Evolutionary conservation across 2,329 filamentous ascomycete species (phyloP).

Genomic region (Paramyrothecium sp.): DNA sequence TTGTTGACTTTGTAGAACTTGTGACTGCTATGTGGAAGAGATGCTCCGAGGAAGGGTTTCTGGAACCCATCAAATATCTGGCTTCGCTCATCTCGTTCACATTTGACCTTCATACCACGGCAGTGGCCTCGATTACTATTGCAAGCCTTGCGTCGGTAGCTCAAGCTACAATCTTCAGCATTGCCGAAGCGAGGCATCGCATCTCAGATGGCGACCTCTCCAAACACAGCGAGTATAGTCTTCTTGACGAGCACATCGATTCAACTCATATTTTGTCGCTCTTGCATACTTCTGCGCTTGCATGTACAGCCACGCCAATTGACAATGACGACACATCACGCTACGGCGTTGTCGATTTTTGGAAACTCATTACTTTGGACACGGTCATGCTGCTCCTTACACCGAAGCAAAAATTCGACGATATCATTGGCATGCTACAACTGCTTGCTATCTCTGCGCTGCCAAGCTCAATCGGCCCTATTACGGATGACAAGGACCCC

Average conservation of each 20-base stretch:
- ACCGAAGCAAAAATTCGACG: slow-evolving; percentile 60
- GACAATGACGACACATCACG: slow-evolving; percentile 26
- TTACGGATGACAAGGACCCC: slow-evolving; percentile 44
- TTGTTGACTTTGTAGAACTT: slow-evolving; percentile 62
- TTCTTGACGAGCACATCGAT: slow-evolving; percentile 56
- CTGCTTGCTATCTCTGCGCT: slow-evolving; percentile 67
- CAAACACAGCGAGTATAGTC: slow-evolving; percentile 32
- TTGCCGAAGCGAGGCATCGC: slow-evolving; percentile 57
- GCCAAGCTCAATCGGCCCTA: slow-evolving; percentile 63
- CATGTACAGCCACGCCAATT: slow-evolving; percentile 45
- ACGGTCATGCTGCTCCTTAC: slow-evolving; percentile 67
- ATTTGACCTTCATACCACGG: slow-evolving; percentile 58
- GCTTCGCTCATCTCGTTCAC: slow-evolving; percentile 64
- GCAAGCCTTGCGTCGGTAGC: slow-evolving; percentile 53
- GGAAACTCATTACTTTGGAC: slow-evolving; percentile 65
- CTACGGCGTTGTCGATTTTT: slow-evolving; percentile 50
- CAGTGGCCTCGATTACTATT: slow-evolving; percentile 58
- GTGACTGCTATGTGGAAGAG: slow-evolving; percentile 67
- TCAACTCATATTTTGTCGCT: slow-evolving; percentile 63
- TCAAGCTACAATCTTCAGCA: slow-evolving; percentile 58
- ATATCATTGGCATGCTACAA: slow-evolving; percentile 63
- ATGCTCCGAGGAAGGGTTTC: slow-evolving; percentile 63
- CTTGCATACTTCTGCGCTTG: slow-evolving; percentile 61
- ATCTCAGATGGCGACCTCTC: slow-evolving; percentile 46
- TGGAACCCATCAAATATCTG: slow-evolving; percentile 63